Percentiles rank a stretch among this genome's conserved stretches.
These are phyloP conservation scores for Urostyla sp. DNA, from an alignment of 73 alveolate species.

Conservation along the genomic window DNA sequence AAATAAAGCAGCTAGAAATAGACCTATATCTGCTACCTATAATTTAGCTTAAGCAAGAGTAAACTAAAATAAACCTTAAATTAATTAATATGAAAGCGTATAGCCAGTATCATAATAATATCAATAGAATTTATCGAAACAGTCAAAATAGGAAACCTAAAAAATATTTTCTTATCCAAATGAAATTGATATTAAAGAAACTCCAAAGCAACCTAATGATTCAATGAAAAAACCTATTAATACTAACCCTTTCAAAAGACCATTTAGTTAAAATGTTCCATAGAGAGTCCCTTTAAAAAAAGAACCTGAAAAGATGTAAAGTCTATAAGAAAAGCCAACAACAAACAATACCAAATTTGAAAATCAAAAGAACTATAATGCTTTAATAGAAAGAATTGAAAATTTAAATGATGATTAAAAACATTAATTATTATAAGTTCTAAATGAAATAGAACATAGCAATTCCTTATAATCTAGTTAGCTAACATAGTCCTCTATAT, in stretches of 20 bases:
- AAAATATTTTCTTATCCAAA: background rate
- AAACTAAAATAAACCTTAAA: background rate
- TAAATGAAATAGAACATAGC: background rate
- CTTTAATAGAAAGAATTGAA: constrained; percentile 56
- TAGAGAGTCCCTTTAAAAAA: background rate
- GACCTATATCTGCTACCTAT: constrained; percentile 67
- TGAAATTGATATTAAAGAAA: constrained; percentile 14
- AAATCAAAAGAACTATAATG: background rate
- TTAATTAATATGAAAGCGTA: background rate
- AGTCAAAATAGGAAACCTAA: background rate
- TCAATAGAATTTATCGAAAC: background rate
- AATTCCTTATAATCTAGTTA: background rate
- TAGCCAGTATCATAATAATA: background rate
- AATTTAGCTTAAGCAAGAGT: constrained; percentile 8
- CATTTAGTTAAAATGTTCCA: constrained; percentile 54
- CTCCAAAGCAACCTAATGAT: constrained; percentile 54
- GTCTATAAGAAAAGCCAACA: background rate
- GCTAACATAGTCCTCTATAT: background rate
- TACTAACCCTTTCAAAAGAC: constrained; percentile 63
- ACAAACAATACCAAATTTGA: background rate
- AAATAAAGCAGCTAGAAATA: constrained; percentile 10
- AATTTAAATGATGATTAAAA: constrained; percentile 4
- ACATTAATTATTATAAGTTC: background rate
- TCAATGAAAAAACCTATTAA: constrained; percentile 43
- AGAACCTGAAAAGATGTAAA: background rate